A percentile compares a stretch with the other conserved stretches of the same genome.
These are phyloP conservation scores for Rhodotorula paludigena DNA, from an alignment of 768 basidiomycete species.

Conservation along the genomic window DNA sequence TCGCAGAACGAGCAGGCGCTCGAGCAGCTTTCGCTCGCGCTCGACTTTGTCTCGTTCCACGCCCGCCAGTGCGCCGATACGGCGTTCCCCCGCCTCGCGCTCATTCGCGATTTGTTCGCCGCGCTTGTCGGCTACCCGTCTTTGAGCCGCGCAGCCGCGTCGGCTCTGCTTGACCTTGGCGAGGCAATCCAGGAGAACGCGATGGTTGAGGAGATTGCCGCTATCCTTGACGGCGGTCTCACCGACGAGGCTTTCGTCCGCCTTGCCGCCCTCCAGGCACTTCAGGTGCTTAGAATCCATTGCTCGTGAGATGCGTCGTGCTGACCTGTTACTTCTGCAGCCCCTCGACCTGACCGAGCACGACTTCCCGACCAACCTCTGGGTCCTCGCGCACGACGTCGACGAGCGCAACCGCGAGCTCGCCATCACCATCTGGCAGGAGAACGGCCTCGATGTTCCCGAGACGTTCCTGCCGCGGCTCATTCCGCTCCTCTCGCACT, in stretches of 20 bases:
- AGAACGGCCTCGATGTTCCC: conserved; percentile 84
- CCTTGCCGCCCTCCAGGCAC: conserved; percentile 79
- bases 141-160: conserved; percentile 75
- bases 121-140: conserved; percentile 72
- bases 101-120: conserved; percentile 65
- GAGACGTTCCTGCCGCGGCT: conserved; percentile 61
- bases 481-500: conserved; percentile 68
- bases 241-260: conserved; percentile 82
- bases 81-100: conserved; percentile 67
- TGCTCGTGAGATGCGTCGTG: no score
- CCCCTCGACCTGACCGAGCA: conserved; percentile 90
- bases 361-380: conserved; percentile 84
- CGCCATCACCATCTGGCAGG: conserved; percentile 82
- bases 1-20: conserved; percentile 67
- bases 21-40: conserved; percentile 69
- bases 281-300: conserved; percentile 59
- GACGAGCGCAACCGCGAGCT: conserved; percentile 81
- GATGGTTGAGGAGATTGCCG: conserved; percentile 58
- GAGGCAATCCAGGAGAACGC: conserved; percentile 67
- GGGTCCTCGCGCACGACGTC: conserved; percentile 82
- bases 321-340: conserved; percentile 51
- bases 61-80: conserved; percentile 50
- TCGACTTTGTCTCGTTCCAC: conserved; percentile 68
- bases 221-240: conserved; percentile 68
- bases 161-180: conserved; percentile 71